Evolutionary conservation across 2,329 filamentous ascomycete species (phyloP).

Genomic region (Colletotrichum godetiae): DNA sequence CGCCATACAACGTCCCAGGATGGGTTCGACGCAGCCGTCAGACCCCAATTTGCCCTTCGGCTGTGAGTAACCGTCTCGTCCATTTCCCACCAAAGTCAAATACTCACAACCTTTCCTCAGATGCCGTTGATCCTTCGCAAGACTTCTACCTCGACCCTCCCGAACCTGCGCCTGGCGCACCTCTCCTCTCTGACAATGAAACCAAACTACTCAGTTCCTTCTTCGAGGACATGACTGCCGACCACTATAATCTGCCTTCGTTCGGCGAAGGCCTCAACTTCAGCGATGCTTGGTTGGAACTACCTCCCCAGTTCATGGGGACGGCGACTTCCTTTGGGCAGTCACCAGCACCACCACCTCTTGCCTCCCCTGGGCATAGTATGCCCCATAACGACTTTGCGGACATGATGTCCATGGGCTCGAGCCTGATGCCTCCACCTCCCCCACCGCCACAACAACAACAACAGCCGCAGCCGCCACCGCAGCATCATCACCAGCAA

Average conservation of each 20-base stretch:
- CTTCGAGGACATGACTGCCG: slow-evolving; percentile 64
- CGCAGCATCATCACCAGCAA: slow-evolving; percentile 41
- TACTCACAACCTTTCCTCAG: slow-evolving; percentile 45
- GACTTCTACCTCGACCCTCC: slow-evolving; percentile 65
- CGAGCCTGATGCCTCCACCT: slow-evolving; percentile 50
- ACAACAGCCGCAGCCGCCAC: slow-evolving; percentile 41
- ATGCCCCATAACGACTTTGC: slow-evolving; percentile 41
- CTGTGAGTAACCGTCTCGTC: slow-evolving; percentile 61
- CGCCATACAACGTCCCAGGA: slow-evolving; percentile 66
- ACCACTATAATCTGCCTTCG: slow-evolving; percentile 60
- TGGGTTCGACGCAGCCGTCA: slow-evolving; percentile 69
- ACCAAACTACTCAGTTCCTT: slow-evolving; percentile 68
- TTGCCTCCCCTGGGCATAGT: slow-evolving; percentile 41
- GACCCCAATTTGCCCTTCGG: slow-evolving; percentile 72
- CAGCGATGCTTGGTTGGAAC: slow-evolving; percentile 65
- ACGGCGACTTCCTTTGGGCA: slow-evolving; percentile 73
- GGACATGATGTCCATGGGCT: slow-evolving; percentile 44
- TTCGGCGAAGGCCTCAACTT: slow-evolving; percentile 64
- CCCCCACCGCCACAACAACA: slow-evolving; percentile 45
- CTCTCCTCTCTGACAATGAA: slow-evolving; percentile 73
- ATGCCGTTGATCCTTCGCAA: slow-evolving; percentile 56
- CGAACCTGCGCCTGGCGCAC: slow-evolving; percentile 71
- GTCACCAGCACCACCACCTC: slow-evolving; percentile 50
- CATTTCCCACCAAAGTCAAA: slow-evolving; percentile 23
- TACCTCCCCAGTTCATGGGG: slow-evolving; percentile 74